Conservation (phyloP, 2,329 filamentous ascomycete species). For the Aspergillus tanneri region DNA sequence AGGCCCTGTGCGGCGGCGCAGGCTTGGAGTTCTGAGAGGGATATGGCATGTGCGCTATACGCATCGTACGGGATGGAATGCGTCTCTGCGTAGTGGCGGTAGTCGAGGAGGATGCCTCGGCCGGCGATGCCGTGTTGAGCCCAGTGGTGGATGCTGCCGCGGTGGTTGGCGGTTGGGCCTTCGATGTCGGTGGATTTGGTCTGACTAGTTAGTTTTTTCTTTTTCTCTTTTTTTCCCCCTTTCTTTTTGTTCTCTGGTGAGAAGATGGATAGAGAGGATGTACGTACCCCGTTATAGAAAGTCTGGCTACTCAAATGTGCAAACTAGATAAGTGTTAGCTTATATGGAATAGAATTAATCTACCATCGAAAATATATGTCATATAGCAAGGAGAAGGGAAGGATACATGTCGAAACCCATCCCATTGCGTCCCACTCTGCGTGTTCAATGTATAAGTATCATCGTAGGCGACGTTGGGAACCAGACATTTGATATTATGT, state of each 20-base stretch:
- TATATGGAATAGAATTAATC: no score
- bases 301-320: constrained; percentile 37
- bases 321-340: constrained; percentile 27
- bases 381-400: background rate
- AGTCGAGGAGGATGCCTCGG: constrained; percentile 45
- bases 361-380: no score
- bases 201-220: no score
- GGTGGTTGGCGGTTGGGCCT: constrained; percentile 35
- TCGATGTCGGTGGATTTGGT: constrained; percentile 37
- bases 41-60: constrained; percentile 55
- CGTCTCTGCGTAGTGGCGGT: constrained; percentile 49
- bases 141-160: constrained; percentile 47
- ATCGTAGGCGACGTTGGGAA: constrained; percentile 41
- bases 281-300: constrained; percentile 45
- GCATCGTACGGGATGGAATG: constrained; percentile 54
- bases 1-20: constrained; percentile 61
- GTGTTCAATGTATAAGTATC: constrained; percentile 51
- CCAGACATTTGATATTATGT: constrained; percentile 53
- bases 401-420: constrained; percentile 50
- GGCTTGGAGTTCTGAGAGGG: constrained; percentile 54
- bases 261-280: background rate
- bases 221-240: no score
- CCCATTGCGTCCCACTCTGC: constrained; percentile 52
- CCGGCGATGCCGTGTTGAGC: constrained; percentile 43
- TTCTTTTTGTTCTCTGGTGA: no score